Conservation (phyloP, 768 basidiomycete species). For the Trametes maxima region DNA sequence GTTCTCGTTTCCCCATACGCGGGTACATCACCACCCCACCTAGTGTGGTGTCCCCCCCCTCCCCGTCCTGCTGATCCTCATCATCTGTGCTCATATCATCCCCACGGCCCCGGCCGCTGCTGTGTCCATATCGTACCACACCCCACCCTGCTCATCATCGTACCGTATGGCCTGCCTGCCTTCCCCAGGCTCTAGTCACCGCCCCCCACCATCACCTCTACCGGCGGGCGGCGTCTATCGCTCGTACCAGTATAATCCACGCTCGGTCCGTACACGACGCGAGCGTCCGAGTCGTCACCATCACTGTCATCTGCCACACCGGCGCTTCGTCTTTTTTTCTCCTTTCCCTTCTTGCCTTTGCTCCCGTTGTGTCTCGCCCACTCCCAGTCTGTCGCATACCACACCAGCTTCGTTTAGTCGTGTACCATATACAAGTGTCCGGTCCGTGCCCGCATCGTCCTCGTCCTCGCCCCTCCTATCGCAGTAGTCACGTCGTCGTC, state of each 20-base stretch:
- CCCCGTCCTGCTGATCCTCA: neutral
- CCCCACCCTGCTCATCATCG: conserved; percentile 1
- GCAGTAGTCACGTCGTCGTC: neutral
- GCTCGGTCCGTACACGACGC: neutral
- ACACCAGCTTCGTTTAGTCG: neutral
- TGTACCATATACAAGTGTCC: neutral
- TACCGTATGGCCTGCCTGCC: conserved; percentile 10
- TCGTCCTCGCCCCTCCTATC: neutral
- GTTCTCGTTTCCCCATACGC: neutral
- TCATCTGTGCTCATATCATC: neutral
- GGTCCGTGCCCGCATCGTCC: neutral
- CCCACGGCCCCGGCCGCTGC: neutral
- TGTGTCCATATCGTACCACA: neutral
- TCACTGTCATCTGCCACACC: neutral
- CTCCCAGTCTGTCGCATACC: conserved; percentile 2
- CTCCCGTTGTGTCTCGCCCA: neutral
- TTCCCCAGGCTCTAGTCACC: conserved; percentile 10
- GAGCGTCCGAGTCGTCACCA: no score
- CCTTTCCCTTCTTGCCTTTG: neutral
- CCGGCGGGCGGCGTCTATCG: conserved; percentile 9
- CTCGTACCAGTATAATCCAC: conserved; percentile 22
- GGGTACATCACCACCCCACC: no score
- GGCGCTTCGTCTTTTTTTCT: neutral
- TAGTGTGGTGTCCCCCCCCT: no score
- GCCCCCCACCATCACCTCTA: no score